Evolutionary conservation across 306 rosid species (phyloP).

Genomic region (Cucumis sativus): DNA sequence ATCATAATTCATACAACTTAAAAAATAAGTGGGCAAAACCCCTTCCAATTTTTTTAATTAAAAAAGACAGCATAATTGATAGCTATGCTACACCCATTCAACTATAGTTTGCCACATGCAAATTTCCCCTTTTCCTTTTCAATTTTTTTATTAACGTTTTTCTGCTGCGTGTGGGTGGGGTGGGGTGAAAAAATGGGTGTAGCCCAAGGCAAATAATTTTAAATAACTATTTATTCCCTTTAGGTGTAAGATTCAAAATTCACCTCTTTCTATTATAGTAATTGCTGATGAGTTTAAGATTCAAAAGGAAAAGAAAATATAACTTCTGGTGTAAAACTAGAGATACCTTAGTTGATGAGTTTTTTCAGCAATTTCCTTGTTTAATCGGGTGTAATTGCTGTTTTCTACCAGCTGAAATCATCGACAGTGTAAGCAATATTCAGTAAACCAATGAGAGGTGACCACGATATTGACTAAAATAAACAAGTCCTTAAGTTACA

Average conservation of each 20-base stretch:
- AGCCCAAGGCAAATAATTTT: too few relatives aligned
- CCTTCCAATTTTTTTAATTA: too few relatives aligned
- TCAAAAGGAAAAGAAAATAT: neutral
- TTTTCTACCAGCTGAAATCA: slow-evolving; percentile 68
- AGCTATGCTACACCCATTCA: too few relatives aligned
- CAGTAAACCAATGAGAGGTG: neutral
- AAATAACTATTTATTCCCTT: neutral
- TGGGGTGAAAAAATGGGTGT: too few relatives aligned
- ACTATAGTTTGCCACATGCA: too few relatives aligned
- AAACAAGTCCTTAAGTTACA: neutral
- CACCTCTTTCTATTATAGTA: neutral
- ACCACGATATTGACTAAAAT: neutral
- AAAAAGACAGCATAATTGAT: too few relatives aligned
- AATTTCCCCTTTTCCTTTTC: too few relatives aligned
- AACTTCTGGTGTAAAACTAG: neutral
- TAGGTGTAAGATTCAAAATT: neutral
- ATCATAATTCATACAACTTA: too few relatives aligned
- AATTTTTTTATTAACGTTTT: too few relatives aligned
- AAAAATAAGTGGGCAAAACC: too few relatives aligned
- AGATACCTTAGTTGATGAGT: slow-evolving; percentile 61
- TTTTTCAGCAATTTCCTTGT: slow-evolving; percentile 62
- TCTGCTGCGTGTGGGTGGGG: too few relatives aligned
- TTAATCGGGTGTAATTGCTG: slow-evolving; percentile 44
- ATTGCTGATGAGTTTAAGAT: too few relatives aligned
- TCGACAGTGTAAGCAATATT: neutral